Conservation (phyloP, 495 filamentous ascomycete species). For the Lichina pygmaea region DNA sequence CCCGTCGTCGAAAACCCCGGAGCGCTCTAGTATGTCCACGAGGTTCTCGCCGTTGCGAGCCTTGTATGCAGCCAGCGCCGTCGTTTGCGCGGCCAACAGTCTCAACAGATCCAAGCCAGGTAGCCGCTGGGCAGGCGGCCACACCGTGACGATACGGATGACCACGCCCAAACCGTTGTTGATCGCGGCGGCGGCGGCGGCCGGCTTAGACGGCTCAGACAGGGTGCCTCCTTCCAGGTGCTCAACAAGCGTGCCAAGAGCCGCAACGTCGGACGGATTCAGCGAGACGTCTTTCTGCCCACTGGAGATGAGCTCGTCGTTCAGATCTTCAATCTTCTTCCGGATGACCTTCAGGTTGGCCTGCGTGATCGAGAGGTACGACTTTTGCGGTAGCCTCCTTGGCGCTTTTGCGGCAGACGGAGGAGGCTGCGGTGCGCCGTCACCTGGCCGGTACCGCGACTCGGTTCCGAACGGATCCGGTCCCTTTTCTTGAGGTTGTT, state of each 20-base stretch:
- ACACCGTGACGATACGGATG: slow-evolving; percentile 38
- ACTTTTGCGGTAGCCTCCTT: slow-evolving; percentile 50
- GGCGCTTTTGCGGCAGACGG: slow-evolving; percentile 17
- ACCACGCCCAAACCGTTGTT: slow-evolving; percentile 26
- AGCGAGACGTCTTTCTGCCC: slow-evolving; percentile 49
- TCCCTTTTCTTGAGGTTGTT: slow-evolving; percentile 16
- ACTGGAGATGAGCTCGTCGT: slow-evolving; percentile 32
- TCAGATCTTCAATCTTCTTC: slow-evolving; percentile 50
- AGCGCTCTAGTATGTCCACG: slow-evolving; percentile 21
- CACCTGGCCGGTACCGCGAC: slow-evolving; percentile 49
- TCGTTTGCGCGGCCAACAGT: slow-evolving; percentile 38
- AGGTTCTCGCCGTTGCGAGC: slow-evolving; percentile 19
- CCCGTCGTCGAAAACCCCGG: slow-evolving; percentile 27
- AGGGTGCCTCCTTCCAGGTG: slow-evolving; percentile 20
- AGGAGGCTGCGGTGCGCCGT: slow-evolving; percentile 13
- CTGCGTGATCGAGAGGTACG: slow-evolving; percentile 46
- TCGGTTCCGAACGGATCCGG: slow-evolving; percentile 57
- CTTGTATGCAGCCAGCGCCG: slow-evolving; percentile 26
- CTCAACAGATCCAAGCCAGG: slow-evolving; percentile 71
- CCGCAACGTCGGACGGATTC: slow-evolving; percentile 37
- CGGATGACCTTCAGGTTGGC: slow-evolving; percentile 35
- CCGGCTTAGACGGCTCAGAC: slow-evolving; percentile 7
- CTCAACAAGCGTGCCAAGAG: slow-evolving; percentile 24
- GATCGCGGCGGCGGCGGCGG: slow-evolving; percentile 12
- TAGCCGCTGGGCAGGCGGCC: slow-evolving; percentile 54